Conservation (phyloP, 108 stramenopile genomes). For the Pseudonitzschia multistriata region DNA sequence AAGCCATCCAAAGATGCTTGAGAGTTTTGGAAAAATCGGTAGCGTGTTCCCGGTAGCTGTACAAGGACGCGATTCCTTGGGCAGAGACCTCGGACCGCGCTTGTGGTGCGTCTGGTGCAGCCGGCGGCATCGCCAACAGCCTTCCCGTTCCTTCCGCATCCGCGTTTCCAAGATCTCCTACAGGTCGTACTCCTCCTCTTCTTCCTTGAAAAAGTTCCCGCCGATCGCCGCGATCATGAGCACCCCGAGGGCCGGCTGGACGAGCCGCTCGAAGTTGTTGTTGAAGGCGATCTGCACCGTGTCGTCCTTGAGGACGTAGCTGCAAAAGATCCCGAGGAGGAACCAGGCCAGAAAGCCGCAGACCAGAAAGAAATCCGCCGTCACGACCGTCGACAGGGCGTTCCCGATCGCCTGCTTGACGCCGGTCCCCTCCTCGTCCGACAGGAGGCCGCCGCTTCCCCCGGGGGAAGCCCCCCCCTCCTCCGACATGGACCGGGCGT, state of each 20-base stretch:
- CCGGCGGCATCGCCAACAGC: no score
- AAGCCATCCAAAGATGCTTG: no score
- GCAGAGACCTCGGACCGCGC: no score
- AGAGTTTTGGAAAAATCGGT: no score
- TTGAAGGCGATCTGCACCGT: constrained; percentile 91
- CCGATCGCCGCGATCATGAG: constrained; percentile 85
- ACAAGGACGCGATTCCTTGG: no score
- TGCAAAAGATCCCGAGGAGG: constrained; percentile 80
- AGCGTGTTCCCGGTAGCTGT: no score
- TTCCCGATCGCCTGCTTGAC: constrained; percentile 37
- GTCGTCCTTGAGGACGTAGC: constrained; percentile 75
- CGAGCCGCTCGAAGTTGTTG: constrained; percentile 65
- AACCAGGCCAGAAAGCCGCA: constrained; percentile 86
- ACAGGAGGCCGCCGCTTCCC: neutral
- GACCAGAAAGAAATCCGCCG: constrained; percentile 91
- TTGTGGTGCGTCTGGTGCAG: no score
- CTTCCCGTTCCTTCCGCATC: no score
- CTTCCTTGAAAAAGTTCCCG: constrained; percentile 45
- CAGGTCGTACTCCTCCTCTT: constrained; percentile 29
- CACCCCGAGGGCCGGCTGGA: constrained; percentile 86
- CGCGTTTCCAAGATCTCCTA: neutral
- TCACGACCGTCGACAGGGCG: constrained; percentile 82
- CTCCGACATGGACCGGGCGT: constrained; percentile 60
- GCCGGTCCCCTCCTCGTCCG: constrained; percentile 18
- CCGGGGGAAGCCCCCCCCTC: neutral